Evolutionary conservation across 257 asterid genomes (phyloP).

Genomic region (Scutellaria galericulata): DNA sequence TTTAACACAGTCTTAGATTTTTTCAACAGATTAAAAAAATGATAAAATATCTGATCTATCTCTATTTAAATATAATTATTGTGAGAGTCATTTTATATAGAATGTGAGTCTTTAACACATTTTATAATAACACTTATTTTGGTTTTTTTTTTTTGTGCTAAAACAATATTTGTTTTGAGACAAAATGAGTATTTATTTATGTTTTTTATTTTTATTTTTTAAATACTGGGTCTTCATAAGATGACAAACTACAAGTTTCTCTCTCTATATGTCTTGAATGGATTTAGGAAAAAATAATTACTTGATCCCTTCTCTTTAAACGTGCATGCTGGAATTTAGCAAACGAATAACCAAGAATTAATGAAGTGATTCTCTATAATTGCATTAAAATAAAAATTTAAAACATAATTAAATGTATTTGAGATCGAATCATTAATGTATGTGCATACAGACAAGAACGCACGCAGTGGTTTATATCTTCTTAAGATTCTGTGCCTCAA

Average conservation of each 20-base stretch:
- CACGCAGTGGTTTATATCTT: constrained; percentile 42
- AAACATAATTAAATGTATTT: constrained; percentile 5
- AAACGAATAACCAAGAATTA: constrained; percentile 33
- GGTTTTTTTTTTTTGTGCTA: too few relatives aligned
- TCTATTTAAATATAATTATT: too few relatives aligned
- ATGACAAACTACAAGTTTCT: constrained; percentile 29
- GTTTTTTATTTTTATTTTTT: too few relatives aligned
- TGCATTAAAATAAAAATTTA: not conserved
- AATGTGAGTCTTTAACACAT: too few relatives aligned
- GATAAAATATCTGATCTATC: too few relatives aligned
- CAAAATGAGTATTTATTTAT: too few relatives aligned
- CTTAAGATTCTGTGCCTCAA: constrained; percentile 45
- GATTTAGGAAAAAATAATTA: not conserved
- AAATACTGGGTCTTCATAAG: not conserved
- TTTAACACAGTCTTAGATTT: too few relatives aligned
- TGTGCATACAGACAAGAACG: constrained; percentile 37
- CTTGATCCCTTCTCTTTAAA: constrained; percentile 45
- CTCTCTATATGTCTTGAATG: not conserved
- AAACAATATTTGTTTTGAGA: too few relatives aligned
- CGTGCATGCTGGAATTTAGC: constrained; percentile 50
- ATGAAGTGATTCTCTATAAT: constrained; percentile 32
- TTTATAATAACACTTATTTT: too few relatives aligned
- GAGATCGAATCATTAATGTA: constrained; percentile 30
- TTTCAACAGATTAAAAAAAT: too few relatives aligned
- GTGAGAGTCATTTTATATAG: too few relatives aligned